Base-by-base conservation (phyloP, 768 basidiomycete species). In the Boletus speciosus region DNA sequence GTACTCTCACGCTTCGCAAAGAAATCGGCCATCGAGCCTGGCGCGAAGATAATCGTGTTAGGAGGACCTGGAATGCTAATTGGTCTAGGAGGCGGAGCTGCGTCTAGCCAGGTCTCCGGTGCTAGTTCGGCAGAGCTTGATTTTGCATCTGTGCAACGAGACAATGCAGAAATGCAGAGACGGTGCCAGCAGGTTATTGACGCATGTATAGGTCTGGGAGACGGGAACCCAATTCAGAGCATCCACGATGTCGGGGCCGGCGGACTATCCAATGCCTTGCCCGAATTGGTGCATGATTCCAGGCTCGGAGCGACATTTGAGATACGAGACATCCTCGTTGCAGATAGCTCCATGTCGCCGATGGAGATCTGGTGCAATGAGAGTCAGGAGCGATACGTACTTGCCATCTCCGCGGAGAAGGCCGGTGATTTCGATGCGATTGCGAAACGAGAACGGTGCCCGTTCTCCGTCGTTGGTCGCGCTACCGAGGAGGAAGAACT, bases 331-430 rank as follows among this genome's bases (percentile, higher is more conserved):
- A 86, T 99, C 7, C 79, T 92, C 25, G 85, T 97, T 38, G 96
- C 93, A 29, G 97, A 98, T 68, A 78, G 81, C 23, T 88, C 89
- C 37, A 92, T 99, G 91, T 94, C 92, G 5, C 97, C 97, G 0
- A 98, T 99, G 96, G 96, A 98, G 74, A 98, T 98, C 47, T 99
- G 97, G 97, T 98, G 97, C 68, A 99, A 99, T 72, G 97, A 99
- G 73, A 89, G 86, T 59, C 97, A 98, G 75, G 97, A 98, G 65
- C 86, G 97, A 37, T 99, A 98, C 67, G 97, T 98, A 29, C 80
- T 98, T 31, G 97, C 97, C 9, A 81, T 99, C 55, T 81, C 83
- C 1, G 81, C 83, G 2, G 78, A 81, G 16, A 81, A 80, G 53
- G 75, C 84, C 21, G 70, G 73, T 2, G 70, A 73, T 5, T 98